Conservation (phyloP, 345 rosid species). For the Syzygium jambos region DNA sequence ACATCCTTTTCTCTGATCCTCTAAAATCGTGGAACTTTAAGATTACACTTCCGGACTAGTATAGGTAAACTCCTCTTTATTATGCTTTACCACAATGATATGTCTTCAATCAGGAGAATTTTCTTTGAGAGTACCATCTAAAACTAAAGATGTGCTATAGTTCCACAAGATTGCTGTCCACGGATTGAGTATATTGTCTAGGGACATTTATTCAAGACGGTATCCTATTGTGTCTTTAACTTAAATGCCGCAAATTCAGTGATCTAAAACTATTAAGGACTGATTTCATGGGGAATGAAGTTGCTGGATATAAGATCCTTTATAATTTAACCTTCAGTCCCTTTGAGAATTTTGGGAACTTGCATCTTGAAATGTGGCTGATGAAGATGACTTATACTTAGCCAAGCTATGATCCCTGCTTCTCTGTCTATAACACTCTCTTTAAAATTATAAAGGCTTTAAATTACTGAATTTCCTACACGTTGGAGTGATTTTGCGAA, state of each 20-base stretch:
- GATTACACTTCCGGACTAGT: not conserved
- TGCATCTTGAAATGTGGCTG: not conserved
- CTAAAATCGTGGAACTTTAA: not conserved
- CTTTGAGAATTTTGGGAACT: not conserved
- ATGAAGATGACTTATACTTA: not conserved
- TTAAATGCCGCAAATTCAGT: not conserved
- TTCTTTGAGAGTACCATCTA: not conserved
- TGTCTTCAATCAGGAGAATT: not conserved
- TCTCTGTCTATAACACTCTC: not conserved
- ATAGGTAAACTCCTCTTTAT: not conserved
- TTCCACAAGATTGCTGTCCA: not conserved
- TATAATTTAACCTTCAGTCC: not conserved
- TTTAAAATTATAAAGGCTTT: not conserved
- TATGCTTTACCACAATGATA: not conserved
- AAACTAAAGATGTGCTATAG: not conserved
- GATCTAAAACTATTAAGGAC: not conserved
- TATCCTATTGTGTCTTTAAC: not conserved
- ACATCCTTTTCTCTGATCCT: not conserved
- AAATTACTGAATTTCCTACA: not conserved
- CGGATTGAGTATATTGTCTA: not conserved
- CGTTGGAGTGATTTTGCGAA: not conserved
- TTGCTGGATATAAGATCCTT: not conserved
- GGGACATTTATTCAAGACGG: not conserved
- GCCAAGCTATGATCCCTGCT: not conserved
- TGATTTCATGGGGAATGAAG: not conserved